Evolutionary conservation across 352 stramenopile species (phyloP), one percentile per base, ranked within the genome.

Genomic region (Globisporangium heterothallicum): DNA sequence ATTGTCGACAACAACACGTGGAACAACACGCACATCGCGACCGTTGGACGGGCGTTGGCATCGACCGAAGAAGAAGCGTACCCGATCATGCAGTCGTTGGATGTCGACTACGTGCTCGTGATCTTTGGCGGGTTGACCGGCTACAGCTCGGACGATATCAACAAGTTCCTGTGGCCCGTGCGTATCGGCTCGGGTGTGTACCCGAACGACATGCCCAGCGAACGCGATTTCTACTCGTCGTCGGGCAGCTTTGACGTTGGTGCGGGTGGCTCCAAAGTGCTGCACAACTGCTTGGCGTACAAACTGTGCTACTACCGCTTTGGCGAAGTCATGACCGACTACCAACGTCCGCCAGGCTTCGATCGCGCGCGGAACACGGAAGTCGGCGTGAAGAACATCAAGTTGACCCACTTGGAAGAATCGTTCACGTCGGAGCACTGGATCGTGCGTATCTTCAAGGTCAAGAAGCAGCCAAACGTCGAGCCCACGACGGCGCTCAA

Each of bases 11-110:
- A 97, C 73, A 98, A 98, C 64, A 98, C 92, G 58, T 98, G 92
- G 92, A 98, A 98, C 76, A 97, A 97, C 70, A 97, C 89, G 36
- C 92, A 98, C 69, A 98, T 98, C 53, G 92, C 92, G 35, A 97
- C 90, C 13, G 88, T 98, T n/a, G 93, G 92, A 2, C 83, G 90
- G 26, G 85, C 82, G 4, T 58, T 97, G 21, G 79, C 85, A 14
- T 87, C 78, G 7, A 73, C 78, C 3, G 88, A 97, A 59, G 81
- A 96, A 43, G 77, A 92, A 18, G 88, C 89, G 8, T 94, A 95
- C 53, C 82, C 82, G 38, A 97, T 97, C 49, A 66, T 96, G 42
- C 75, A 92, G 59, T 87, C 70, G 49, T 74, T 97, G n/a, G 89
- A 95, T 59, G 89, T 96, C 27, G 88, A 97, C 64, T 97, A 97